Percentiles rank a stretch among this genome's conserved stretches.
Evolutionary conservation across 768 basidiomycete genomes (phyloP).

Genomic region (Tylopilus sp.): DNA sequence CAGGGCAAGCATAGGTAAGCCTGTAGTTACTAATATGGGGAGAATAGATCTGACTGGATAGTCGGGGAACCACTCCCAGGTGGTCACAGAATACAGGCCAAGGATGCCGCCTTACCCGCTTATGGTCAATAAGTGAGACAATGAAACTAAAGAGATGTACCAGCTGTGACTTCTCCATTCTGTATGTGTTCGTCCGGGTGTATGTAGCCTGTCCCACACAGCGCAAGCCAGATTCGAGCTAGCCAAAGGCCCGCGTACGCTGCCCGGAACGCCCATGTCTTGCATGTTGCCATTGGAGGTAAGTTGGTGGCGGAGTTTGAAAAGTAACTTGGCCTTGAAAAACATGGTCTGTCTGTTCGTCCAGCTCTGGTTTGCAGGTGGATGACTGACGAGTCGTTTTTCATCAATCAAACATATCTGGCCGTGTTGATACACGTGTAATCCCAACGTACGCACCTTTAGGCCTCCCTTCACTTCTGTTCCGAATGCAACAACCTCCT

Average conservation of each 20-base stretch:
- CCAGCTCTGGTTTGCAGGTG: constrained; percentile 1
- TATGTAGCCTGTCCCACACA: constrained; percentile 36
- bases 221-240: constrained; percentile 28
- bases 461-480: constrained; percentile 89
- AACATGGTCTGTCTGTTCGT: constrained; percentile 30
- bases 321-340: constrained; percentile 16
- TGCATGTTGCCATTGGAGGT: constrained; percentile 7
- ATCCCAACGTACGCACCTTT: neutral
- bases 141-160: constrained; percentile 18
- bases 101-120: constrained; percentile 26
- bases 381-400: constrained; percentile 16
- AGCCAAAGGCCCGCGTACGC: constrained; percentile 26
- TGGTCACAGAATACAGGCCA: constrained; percentile 24
- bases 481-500: constrained; percentile 94
- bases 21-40: constrained; percentile 32
- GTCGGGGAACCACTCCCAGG: constrained; percentile 39
- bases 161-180: constrained; percentile 38
- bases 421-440: neutral
- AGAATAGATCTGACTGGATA: constrained; percentile 36
- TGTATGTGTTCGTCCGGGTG: constrained; percentile 43
- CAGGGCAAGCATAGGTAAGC: constrained; percentile 27
- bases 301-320: constrained; percentile 27
- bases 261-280: constrained; percentile 13
- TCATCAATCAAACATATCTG: neutral
- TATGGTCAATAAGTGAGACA: constrained; percentile 5